A percentile compares a stretch with the other conserved stretches of the same genome.
phyloP scores from a whole-genome alignment of 495 filamentous ascomycete genomes.

The Daldinia decipiens region DNA sequence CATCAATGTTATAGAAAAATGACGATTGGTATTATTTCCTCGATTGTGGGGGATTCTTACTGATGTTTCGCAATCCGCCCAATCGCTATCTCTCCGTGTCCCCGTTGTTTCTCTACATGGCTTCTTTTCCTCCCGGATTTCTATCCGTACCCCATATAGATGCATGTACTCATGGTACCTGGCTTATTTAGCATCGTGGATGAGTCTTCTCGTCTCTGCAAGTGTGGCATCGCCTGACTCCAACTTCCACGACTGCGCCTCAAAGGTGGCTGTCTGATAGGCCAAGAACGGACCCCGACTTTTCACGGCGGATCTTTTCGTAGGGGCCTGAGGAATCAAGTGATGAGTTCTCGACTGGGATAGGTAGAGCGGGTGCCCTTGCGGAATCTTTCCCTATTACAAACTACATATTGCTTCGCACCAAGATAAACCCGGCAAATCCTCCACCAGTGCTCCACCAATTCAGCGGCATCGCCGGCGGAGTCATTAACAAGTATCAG shows the following conservation, averaged over 20 bases:
- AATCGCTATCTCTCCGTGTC: slow-evolving; percentile 44
- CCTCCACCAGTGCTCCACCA: slow-evolving; percentile 38
- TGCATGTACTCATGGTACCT: slow-evolving; percentile 9
- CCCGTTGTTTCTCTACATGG: not conserved
- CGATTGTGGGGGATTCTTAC: slow-evolving; percentile 31
- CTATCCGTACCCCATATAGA: slow-evolving; percentile 19
- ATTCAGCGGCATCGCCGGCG: slow-evolving; percentile 47
- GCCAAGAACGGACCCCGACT: slow-evolving; percentile 34
- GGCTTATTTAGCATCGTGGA: slow-evolving; percentile 9
- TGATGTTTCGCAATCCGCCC: slow-evolving; percentile 45
- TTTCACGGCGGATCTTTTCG: slow-evolving; percentile 30
- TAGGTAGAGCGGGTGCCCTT: slow-evolving; percentile 31
- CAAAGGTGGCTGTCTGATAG: slow-evolving; percentile 49
- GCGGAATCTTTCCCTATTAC: slow-evolving; percentile 27
- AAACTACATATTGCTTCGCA: slow-evolving; percentile 32
- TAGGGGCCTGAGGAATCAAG: slow-evolving; percentile 40
- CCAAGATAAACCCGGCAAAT: slow-evolving; percentile 40
- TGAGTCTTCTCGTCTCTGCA: slow-evolving; percentile 36
- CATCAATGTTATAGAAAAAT: slow-evolving; percentile 8
- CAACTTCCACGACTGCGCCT: slow-evolving; percentile 45
- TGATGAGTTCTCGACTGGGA: slow-evolving; percentile 33
- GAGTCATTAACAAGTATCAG: slow-evolving; percentile 50
- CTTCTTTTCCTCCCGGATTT: slow-evolving; percentile 17
- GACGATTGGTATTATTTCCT: slow-evolving; percentile 6
- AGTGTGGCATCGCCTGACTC: slow-evolving; percentile 46